phyloP scores from a whole-genome alignment of 176 grass and related monocot genomes.

The Ananas comosus region DNA sequence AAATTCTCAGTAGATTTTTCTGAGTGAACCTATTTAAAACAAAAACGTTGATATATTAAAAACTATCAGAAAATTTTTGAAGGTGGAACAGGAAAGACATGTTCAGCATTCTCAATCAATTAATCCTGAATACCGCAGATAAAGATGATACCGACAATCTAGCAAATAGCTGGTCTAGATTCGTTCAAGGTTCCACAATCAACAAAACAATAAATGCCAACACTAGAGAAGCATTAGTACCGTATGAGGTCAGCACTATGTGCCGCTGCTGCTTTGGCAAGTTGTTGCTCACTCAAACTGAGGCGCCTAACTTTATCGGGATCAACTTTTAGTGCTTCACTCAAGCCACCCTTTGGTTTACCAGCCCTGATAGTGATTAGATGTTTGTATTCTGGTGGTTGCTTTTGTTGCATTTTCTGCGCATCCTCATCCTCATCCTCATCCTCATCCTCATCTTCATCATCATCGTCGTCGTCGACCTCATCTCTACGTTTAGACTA shows the following conservation, averaged over 20 bases:
- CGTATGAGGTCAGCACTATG: slow-evolving; percentile 61
- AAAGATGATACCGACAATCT: neutral
- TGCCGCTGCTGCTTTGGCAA: slow-evolving; percentile 46
- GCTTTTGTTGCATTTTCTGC: slow-evolving; percentile 22
- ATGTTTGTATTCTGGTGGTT: slow-evolving; percentile 55
- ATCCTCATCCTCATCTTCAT: neutral
- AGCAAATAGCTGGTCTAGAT: too few species aligned
- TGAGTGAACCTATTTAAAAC: slow-evolving; percentile 77
- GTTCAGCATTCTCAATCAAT: too few species aligned
- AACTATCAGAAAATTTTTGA: slow-evolving; percentile 12
- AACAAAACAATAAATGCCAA: too few species aligned
- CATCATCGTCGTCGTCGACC: slow-evolving; percentile 22
- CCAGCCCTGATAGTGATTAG: slow-evolving; percentile 83
- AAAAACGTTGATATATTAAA: slow-evolving; percentile 22
- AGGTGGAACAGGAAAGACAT: neutral
- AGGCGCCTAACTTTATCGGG: slow-evolving; percentile 76
- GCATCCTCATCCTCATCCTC: too few species aligned
- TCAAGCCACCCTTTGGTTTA: slow-evolving; percentile 64
- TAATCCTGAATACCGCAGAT: neutral
- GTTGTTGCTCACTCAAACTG: slow-evolving; percentile 88
- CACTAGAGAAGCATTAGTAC: slow-evolving; percentile 13
- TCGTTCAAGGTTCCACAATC: too few species aligned
- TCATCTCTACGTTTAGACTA: slow-evolving; percentile 24
- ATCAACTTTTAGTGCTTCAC: slow-evolving; percentile 65
- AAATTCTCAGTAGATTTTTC: slow-evolving; percentile 81